Evolutionary conservation across 1,284 basidiomycete genomes (phyloP).

Genomic region (Moniliophthora roreri): DNA sequence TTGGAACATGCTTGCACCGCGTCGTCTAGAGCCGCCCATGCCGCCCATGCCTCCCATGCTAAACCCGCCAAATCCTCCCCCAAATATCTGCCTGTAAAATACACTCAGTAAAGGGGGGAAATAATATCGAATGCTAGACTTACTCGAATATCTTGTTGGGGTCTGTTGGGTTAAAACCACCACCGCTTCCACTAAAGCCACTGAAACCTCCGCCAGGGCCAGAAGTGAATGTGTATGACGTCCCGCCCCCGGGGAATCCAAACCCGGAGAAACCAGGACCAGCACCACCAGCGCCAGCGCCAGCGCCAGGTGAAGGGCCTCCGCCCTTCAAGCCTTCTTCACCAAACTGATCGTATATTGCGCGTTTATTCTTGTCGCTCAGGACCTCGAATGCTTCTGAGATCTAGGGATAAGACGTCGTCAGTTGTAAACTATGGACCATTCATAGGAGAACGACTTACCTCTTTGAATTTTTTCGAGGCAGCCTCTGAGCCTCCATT

Average conservation of each 20-base stretch:
- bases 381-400: slow-evolving; percentile 98
- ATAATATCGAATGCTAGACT: too few species aligned
- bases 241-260: slow-evolving; percentile 39
- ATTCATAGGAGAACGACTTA: slow-evolving; percentile 28
- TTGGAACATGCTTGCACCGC: slow-evolving; percentile 36
- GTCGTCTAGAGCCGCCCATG: slow-evolving; percentile 41
- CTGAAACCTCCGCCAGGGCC: slow-evolving; percentile 40
- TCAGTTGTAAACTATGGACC: background rate
- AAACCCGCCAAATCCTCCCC: slow-evolving; percentile 20
- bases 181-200: slow-evolving; percentile 31
- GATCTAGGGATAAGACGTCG: slow-evolving; percentile 51
- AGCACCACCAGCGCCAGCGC: slow-evolving; percentile 42
- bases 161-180: slow-evolving; percentile 75
- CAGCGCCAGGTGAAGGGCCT: slow-evolving; percentile 50
- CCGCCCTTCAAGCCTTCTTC: slow-evolving; percentile 91
- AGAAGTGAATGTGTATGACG: slow-evolving; percentile 63
- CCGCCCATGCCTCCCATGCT: slow-evolving; percentile 43
- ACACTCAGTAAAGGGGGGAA: slow-evolving; percentile 26
- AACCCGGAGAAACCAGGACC: slow-evolving; percentile 26
- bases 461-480: slow-evolving; percentile 92
- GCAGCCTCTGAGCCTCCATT: slow-evolving; percentile 85
- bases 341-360: slow-evolving; percentile 93
- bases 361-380: slow-evolving; percentile 89
- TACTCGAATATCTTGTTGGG: slow-evolving; percentile 92
- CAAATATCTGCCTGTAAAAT: slow-evolving; percentile 65